These are phyloP conservation scores for Pseudevernia furfuracea DNA, from an alignment of 495 filamentous ascomycete species.

Conservation along the genomic window DNA sequence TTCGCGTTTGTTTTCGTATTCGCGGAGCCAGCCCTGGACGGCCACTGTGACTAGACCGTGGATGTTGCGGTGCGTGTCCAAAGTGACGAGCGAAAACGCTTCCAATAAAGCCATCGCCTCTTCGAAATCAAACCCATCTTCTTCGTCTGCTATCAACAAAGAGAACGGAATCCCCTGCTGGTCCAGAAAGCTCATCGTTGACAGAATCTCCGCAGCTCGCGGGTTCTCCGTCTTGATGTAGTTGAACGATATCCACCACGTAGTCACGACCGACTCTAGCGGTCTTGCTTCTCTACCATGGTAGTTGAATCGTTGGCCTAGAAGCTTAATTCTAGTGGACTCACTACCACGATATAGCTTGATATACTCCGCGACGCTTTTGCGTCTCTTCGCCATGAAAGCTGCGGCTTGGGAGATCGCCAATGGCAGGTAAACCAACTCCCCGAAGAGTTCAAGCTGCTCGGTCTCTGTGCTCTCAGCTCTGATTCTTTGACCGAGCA, in stretches of 20 bases:
- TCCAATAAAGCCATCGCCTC: slow-evolving; percentile 10
- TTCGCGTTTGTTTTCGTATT: slow-evolving; percentile 12
- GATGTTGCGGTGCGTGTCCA: slow-evolving; percentile 4
- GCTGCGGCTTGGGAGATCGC: slow-evolving; percentile 33
- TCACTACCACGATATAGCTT: slow-evolving; percentile 6
- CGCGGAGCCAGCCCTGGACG: slow-evolving; percentile 24
- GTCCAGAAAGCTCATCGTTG: slow-evolving; percentile 30
- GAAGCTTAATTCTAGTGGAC: background rate
- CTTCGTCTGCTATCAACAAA: slow-evolving; percentile 20
- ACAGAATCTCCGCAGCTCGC: slow-evolving; percentile 30
- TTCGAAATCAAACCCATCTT: slow-evolving; percentile 22
- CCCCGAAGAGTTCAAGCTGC: slow-evolving; percentile 23
- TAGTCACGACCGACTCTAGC: slow-evolving; percentile 32
- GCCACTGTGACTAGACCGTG: slow-evolving; percentile 27
- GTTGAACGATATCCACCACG: slow-evolving; percentile 42
- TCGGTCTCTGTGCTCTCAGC: slow-evolving; percentile 6
- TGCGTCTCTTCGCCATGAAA: slow-evolving; percentile 30
- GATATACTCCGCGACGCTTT: slow-evolving; percentile 21
- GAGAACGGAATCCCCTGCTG: slow-evolving; percentile 32
- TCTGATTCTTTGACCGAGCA: slow-evolving; percentile 7
- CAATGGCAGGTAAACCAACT: slow-evolving; percentile 32
- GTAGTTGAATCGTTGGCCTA: slow-evolving; percentile 1
- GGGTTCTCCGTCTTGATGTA: slow-evolving; percentile 28
- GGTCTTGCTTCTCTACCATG: slow-evolving; percentile 10
- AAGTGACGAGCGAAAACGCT: slow-evolving; percentile 8